These are phyloP conservation scores for Trichophyton mentagrophytes DNA, from an alignment of 2,329 filamentous ascomycete species.

Conservation along the genomic window DNA sequence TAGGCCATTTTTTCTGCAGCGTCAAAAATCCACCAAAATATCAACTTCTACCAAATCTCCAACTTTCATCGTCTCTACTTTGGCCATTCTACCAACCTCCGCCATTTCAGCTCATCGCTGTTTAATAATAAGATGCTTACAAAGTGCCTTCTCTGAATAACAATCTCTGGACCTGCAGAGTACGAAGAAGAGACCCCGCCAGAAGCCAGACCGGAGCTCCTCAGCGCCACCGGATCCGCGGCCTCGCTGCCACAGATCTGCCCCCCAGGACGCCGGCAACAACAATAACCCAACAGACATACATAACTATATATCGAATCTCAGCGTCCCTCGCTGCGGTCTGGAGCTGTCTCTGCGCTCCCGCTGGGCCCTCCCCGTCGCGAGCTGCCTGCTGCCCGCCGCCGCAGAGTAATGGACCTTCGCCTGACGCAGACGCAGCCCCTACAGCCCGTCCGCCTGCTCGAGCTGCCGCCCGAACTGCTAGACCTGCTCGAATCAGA, in stretches of 20 bases:
- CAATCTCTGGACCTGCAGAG: too few relatives aligned
- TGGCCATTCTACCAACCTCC: too few relatives aligned
- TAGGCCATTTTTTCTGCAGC: too few relatives aligned
- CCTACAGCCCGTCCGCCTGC: conserved; percentile 44
- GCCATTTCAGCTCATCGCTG: not conserved
- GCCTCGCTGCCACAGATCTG: too few relatives aligned
- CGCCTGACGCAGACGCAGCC: conserved; percentile 30
- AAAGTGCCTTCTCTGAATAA: not conserved
- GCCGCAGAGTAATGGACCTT: conserved; percentile 12
- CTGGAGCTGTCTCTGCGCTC: too few relatives aligned
- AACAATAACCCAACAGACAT: not conserved
- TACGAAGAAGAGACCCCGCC: not conserved
- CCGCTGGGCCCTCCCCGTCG: too few relatives aligned
- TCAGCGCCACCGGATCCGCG: too few relatives aligned
- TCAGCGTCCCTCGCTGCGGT: too few relatives aligned
- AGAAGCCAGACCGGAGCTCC: not conserved
- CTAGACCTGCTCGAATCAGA: conserved; percentile 41
- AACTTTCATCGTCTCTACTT: not conserved
- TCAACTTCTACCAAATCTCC: not conserved
- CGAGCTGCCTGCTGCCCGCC: not conserved
- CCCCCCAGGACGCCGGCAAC: too few relatives aligned
- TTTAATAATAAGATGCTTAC: not conserved
- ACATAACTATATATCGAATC: not conserved
- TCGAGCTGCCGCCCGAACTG: conserved; percentile 49
- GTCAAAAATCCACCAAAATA: too few relatives aligned